Evolutionary conservation across 495 filamentous ascomycete genomes (phyloP).

Genomic region (Penicillium goetzii): DNA sequence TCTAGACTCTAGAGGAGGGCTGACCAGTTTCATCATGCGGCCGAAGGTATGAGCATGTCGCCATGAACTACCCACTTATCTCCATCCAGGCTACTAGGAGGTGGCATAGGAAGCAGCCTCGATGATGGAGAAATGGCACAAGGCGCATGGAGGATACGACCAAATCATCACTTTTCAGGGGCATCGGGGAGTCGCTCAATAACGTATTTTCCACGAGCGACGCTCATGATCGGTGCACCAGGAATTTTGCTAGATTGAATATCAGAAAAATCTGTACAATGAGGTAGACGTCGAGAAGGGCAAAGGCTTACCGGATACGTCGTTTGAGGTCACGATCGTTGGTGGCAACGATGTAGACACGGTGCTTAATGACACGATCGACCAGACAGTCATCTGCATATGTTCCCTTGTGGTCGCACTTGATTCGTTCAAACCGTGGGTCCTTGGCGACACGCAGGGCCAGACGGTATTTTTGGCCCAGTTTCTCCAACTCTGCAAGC

Average conservation of each 20-base stretch:
- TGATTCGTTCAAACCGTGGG: conserved; percentile 80
- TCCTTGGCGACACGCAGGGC: conserved; percentile 91
- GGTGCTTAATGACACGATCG: conserved; percentile 76
- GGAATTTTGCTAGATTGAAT: conserved; percentile 37
- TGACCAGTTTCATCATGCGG: background rate
- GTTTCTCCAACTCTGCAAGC: conserved; percentile 83
- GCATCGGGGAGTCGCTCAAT: conserved; percentile 90
- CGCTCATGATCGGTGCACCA: conserved; percentile 64
- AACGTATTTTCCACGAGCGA: conserved; percentile 83
- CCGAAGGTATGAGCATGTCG: background rate
- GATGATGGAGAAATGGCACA: background rate
- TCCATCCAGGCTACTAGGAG: background rate
- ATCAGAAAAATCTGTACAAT: background rate
- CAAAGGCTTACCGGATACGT: conserved; percentile 59
- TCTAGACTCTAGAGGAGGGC: background rate
- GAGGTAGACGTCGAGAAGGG: background rate
- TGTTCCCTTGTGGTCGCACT: conserved; percentile 85
- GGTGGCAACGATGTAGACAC: conserved; percentile 86
- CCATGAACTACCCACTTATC: background rate
- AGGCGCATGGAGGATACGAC: background rate
- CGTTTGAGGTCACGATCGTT: conserved; percentile 81
- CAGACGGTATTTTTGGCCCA: conserved; percentile 86
- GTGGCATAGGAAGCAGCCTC: background rate
- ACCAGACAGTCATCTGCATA: conserved; percentile 98
- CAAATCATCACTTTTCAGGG: conserved; percentile 30